Evolutionary conservation across 495 filamentous ascomycete genomes (phyloP).

Genomic region (Astrothelium macrocarpum): DNA sequence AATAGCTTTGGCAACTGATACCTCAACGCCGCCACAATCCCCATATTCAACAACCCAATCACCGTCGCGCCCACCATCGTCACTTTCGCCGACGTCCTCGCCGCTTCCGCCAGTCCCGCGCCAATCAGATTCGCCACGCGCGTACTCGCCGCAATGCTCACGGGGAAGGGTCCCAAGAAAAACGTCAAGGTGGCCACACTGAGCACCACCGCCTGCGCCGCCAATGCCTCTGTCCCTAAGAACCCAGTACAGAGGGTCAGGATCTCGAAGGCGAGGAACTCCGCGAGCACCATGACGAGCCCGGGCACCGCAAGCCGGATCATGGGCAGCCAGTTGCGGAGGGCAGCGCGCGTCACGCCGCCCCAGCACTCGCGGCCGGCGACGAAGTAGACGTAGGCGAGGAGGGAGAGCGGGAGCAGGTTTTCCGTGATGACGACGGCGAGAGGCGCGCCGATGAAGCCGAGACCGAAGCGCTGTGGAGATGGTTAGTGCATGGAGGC

Average conservation of each 20-base stretch:
- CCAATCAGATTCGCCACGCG: constrained; percentile 37
- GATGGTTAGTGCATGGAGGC: not conserved
- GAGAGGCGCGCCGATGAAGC: constrained; percentile 75
- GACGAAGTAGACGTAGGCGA: constrained; percentile 56
- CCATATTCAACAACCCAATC: constrained; percentile 67
- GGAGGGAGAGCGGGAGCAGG: constrained; percentile 65
- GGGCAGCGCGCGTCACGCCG: constrained; percentile 58
- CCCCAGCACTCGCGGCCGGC: constrained; percentile 64
- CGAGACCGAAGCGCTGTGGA: constrained; percentile 53
- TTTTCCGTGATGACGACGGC: constrained; percentile 75
- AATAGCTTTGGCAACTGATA: constrained; percentile 67
- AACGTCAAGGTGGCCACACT: constrained; percentile 35
- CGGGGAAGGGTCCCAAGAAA: constrained; percentile 32
- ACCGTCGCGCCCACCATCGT: constrained; percentile 52
- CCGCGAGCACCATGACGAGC: constrained; percentile 85
- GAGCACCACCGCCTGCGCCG: constrained; percentile 56
- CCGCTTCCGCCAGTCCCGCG: constrained; percentile 28
- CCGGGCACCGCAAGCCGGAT: constrained; percentile 74
- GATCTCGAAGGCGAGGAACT: constrained; percentile 61
- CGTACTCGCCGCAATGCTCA: constrained; percentile 32
- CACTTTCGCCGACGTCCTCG: constrained; percentile 31
- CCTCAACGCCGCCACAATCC: constrained; percentile 53
- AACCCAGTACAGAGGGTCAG: constrained; percentile 44
- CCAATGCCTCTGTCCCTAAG: constrained; percentile 41
- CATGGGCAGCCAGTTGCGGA: constrained; percentile 82